Evolutionary conservation across 2,329 filamentous ascomycete species (phyloP).

Genomic region (Leptosphaerulina australis): DNA sequence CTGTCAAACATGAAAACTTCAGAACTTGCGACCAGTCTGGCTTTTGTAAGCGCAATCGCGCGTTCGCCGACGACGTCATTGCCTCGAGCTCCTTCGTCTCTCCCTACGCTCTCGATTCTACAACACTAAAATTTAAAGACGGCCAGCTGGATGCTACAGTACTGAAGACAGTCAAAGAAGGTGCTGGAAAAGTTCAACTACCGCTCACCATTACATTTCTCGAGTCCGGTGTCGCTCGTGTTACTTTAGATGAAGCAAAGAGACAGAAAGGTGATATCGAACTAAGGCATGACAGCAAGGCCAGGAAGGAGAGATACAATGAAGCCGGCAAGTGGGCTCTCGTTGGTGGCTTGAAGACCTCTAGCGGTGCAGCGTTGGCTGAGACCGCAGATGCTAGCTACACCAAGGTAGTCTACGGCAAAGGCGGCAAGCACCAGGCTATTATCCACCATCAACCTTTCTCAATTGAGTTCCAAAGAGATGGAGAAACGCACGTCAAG

Average conservation of each 20-base stretch:
- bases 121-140: slow-evolving; percentile 75
- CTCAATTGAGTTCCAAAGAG: slow-evolving; percentile 81
- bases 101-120: slow-evolving; percentile 77
- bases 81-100: slow-evolving; percentile 73
- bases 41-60: slow-evolving; percentile 95
- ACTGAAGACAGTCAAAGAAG: slow-evolving; percentile 74
- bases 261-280: slow-evolving; percentile 87
- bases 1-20: slow-evolving; percentile 95
- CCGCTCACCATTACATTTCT: slow-evolving; percentile 88
- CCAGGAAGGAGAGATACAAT: slow-evolving; percentile 91
- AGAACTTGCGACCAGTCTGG: slow-evolving; percentile 95
- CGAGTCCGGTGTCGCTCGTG: slow-evolving; percentile 83
- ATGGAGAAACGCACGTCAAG: slow-evolving; percentile 80
- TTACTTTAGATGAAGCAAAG: slow-evolving; percentile 90
- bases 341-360: slow-evolving; percentile 77
- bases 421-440: slow-evolving; percentile 76
- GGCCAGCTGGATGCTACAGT: slow-evolving; percentile 80
- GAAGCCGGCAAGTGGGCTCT: slow-evolving; percentile 86
- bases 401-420: slow-evolving; percentile 78
- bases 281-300: slow-evolving; percentile 80
- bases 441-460: slow-evolving; percentile 85
- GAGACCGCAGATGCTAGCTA: slow-evolving; percentile 70
- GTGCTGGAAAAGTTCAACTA: slow-evolving; percentile 73
- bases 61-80: slow-evolving; percentile 78
- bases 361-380: slow-evolving; percentile 72